A percentile compares a stretch with the other conserved stretches of the same genome.
phyloP scores from a whole-genome alignment of 805 yeast species.

The Kazachstania psychrophila region DNA sequence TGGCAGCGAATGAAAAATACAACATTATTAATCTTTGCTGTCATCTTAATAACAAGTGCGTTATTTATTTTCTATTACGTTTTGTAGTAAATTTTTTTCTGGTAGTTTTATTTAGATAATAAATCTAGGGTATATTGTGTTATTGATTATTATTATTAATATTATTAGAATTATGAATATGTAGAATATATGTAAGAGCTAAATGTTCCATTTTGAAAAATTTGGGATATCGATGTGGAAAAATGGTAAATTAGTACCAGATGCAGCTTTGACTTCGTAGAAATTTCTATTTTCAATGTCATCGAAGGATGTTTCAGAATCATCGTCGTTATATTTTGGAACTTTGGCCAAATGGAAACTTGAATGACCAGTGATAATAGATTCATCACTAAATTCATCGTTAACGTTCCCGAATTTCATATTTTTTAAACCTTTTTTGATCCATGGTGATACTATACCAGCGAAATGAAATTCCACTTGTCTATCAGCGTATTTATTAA shows the following conservation, averaged over 20 bases:
- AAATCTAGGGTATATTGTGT: background rate
- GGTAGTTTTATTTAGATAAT: no score
- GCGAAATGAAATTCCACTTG: constrained; percentile 86
- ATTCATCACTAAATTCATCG: constrained; percentile 30
- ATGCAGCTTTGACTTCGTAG: constrained; percentile 18
- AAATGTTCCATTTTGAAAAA: constrained; percentile 26
- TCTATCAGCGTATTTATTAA: constrained; percentile 65
- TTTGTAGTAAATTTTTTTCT: constrained; percentile 1
- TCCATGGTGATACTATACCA: constrained; percentile 81
- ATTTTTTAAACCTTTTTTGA: constrained; percentile 61
- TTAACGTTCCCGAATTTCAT: constrained; percentile 67
- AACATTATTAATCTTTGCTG: constrained; percentile 18
- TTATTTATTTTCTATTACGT: constrained; percentile 16
- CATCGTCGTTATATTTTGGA: constrained; percentile 9
- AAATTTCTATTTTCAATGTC: constrained; percentile 1
- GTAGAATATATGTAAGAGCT: background rate
- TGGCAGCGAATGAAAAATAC: constrained; percentile 41
- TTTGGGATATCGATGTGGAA: constrained; percentile 32
- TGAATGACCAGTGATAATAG: constrained; percentile 27
- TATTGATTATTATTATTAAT: background rate
- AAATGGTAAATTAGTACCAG: constrained; percentile 29
- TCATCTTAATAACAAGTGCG: constrained; percentile 18
- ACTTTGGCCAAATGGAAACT: constrained; percentile 25
- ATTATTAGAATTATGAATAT: background rate
- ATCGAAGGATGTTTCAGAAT: background rate